These are phyloP conservation scores for Talaromyces wortmannii DNA, from an alignment of 495 filamentous ascomycete genomes.

Conservation along the genomic window DNA sequence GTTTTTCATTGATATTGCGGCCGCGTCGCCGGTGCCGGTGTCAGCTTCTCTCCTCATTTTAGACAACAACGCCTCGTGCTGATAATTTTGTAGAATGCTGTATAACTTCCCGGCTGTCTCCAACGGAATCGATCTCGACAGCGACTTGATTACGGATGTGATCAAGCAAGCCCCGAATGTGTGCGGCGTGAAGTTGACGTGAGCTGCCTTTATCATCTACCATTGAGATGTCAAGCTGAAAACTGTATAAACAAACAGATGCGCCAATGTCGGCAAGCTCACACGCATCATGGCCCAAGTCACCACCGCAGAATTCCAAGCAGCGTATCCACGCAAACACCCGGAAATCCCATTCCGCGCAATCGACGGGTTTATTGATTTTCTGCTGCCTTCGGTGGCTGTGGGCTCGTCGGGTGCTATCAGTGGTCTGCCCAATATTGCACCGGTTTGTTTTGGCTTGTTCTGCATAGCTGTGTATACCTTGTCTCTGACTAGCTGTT, in stretches of 20 bases:
- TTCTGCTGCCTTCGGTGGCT: slow-evolving; percentile 62
- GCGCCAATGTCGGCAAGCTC: slow-evolving; percentile 75
- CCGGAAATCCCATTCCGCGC: slow-evolving; percentile 41
- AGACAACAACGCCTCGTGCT: neutral
- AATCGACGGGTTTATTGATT: slow-evolving; percentile 68
- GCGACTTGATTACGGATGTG: slow-evolving; percentile 59
- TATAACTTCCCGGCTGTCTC: slow-evolving; percentile 79
- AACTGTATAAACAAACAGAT: slow-evolving; percentile 15
- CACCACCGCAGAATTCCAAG: slow-evolving; percentile 15
- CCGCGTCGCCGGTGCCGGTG: slow-evolving; percentile 65
- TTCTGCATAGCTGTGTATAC: neutral
- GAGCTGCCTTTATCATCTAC: neutral
- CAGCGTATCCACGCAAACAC: slow-evolving; percentile 20
- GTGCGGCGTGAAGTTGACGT: slow-evolving; percentile 67
- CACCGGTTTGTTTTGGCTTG: slow-evolving; percentile 28
- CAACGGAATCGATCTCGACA: slow-evolving; percentile 64
- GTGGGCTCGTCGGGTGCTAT: slow-evolving; percentile 68
- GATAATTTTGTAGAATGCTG: neutral
- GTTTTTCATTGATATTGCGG: slow-evolving; percentile 66
- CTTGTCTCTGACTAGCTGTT: neutral
- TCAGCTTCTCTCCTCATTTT: slow-evolving; percentile 35
- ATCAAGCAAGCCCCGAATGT: slow-evolving; percentile 62
- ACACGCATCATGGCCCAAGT: slow-evolving; percentile 57
- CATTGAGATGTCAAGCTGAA: neutral
- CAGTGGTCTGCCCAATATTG: slow-evolving; percentile 66